Base-by-base conservation (phyloP, 192 early-diverging fungal genomes). In the Lunasporangiospora selenospora region DNA sequence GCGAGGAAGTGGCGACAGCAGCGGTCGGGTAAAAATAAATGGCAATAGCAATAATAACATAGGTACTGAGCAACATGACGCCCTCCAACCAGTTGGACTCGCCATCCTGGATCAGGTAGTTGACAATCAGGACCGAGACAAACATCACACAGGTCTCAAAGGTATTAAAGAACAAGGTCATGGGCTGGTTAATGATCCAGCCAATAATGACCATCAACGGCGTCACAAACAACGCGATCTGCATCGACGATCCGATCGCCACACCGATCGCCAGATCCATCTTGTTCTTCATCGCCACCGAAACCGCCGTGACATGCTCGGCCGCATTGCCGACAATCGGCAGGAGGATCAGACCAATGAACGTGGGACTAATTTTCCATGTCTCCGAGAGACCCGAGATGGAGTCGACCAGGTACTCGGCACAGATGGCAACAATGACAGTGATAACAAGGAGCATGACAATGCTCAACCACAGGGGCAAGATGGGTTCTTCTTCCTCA, bases 21-120 rank as follows among this genome's bases (percentile, higher is more conserved):
- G 47, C 16, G 12, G 40, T 53, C 2, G 89, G 89, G 45, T 90
- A 90, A 60, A 90, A 86, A 71, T 79, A 93, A 61, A 94, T 92
- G 8, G 92, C 90, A 29, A 93, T 75, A 21, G 88, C 90, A 15
- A 98, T 79, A 27, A 98, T 92, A 16, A 88, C 52, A 71, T 98
- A 98, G 2, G 90, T 87, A 18, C 78, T 80, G 43, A 95, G 67
- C 39, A 98, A 64, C 90, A 97, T 92, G 11, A 83, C 78, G 27
- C 94, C 96, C 70, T 98, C 95, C 54, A 98, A 77, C 93, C 93
- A 98, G 75, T 98, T 95, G 19, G 90, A 91, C 46, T 90, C 73
- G 19, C 95, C 94, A 75, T 95, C 93, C 71, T 87, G 85, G 51
- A 90, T 89, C 50, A 91, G 69, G 60, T 89, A 91, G 71, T 89